Percentiles rank a stretch among this genome's conserved stretches.
phyloP scores from a whole-genome alignment of 2,329 filamentous ascomycete species.

The Clarireedia sp. region DNA sequence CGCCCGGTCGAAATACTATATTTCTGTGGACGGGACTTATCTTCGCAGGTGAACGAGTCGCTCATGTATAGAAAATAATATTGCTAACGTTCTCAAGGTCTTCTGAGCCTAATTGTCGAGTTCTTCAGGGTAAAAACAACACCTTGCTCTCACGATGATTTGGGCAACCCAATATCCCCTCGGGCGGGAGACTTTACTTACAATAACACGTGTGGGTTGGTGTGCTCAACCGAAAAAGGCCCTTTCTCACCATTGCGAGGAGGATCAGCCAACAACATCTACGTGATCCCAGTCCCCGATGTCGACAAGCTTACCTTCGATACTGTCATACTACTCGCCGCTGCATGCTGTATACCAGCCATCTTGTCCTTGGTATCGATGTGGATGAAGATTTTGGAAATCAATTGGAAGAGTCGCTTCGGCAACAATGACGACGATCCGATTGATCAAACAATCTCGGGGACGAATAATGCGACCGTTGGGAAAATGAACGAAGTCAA shows the following conservation, averaged over 20 bases:
- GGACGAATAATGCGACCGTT: constrained; percentile 47
- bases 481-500: constrained; percentile 47
- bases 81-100: constrained; percentile 32
- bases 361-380: constrained; percentile 54
- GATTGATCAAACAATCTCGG: constrained; percentile 33
- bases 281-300: constrained; percentile 49
- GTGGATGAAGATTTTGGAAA: constrained; percentile 56
- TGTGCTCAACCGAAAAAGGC: constrained; percentile 37
- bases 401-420: constrained; percentile 47
- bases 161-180: constrained; percentile 31
- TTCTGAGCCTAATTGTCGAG: constrained; percentile 55
- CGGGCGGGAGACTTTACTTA: constrained; percentile 38
- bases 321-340: constrained; percentile 51
- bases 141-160: constrained; percentile 36
- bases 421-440: constrained; percentile 32
- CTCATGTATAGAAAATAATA: neutral
- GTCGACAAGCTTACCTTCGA: constrained; percentile 48
- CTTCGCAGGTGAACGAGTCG: constrained; percentile 41
- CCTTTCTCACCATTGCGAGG: constrained; percentile 48
- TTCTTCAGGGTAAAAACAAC: constrained; percentile 48
- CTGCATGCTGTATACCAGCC: constrained; percentile 57
- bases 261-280: constrained; percentile 51
- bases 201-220: constrained; percentile 37
- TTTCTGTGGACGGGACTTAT: constrained; percentile 58
- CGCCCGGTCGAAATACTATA: constrained; percentile 56